Base-by-base conservation (phyloP, 2,329 filamentous ascomycete genomes). In the Exophiala calicioides region DNA sequence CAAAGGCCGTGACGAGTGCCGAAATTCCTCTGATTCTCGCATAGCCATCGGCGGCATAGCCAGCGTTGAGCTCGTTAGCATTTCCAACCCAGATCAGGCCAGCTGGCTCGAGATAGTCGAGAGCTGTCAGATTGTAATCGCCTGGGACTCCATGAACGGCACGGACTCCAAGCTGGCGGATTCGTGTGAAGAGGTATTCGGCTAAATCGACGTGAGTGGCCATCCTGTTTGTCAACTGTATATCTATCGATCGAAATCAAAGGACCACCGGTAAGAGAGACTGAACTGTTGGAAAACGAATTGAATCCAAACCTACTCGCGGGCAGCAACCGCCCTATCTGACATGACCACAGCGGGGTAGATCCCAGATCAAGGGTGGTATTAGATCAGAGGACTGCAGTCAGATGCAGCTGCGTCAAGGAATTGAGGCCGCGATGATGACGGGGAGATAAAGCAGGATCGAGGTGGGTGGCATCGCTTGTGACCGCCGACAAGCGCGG, bases 11-110 rank as follows among this genome's bases (percentile, higher is more conserved):
- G 23, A 82, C 2, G 76, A 59, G 24, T 2, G 52, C 56, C 24
- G 55, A 50, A 4, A 58, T 42, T 21, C 57, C 56, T 36, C 41
- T 24, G 50, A 88, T 77, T 53, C 86, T 78, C 45, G 85, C 85
- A 63, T 90, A 90, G 18, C 86, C 86, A 68, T 90, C 86, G n/a
- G 86, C 84, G 20, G 86, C 85, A 60, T 90, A 90, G 13, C 82
- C 84, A 43, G 77, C 77, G 62, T 81, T 80, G 42, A 82, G 70
- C 62, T 82, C 79, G 62, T 82, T 82, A 62, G 72, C 76, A 59
- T 81, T 82, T 52, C 80, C 80, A 3, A 81, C 76, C 79, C 79
- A 82, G 34, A 71, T 63, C 16, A 82, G 65, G 10, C 72, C 78
- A 37, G 65, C 68, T 45, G 77, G 76, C 18, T 75, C 68, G 13